Evolutionary conservation across 1,284 basidiomycete species (phyloP).

Genomic region (Moesziomyces sp.): DNA sequence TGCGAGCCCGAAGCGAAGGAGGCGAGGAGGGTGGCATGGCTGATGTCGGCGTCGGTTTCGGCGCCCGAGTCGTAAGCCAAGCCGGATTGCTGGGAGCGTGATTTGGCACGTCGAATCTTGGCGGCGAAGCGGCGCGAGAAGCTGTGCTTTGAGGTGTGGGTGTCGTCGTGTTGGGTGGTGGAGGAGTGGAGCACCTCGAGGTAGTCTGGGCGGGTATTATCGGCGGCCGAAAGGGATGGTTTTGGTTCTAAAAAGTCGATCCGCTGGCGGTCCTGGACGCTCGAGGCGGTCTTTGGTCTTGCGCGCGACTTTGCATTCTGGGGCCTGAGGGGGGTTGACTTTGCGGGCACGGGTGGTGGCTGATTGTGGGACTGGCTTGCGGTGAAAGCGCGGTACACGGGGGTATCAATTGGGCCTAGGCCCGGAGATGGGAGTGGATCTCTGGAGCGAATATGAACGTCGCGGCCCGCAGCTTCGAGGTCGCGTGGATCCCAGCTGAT

Average conservation of each 20-base stretch:
- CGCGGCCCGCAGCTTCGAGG: constrained; percentile 5
- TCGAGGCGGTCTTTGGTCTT: constrained; percentile 3
- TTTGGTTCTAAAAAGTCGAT: not conserved
- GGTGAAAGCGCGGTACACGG: constrained; percentile 16
- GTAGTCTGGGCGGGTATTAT: not conserved
- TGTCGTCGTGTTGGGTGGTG: not conserved
- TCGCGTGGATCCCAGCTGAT: constrained; percentile 22
- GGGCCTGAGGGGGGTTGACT: too few relatives aligned
- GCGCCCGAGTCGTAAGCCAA: not conserved
- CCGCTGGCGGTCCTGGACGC: not conserved
- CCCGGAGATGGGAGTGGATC: not conserved
- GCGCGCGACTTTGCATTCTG: too few relatives aligned
- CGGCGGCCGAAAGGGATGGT: too few relatives aligned
- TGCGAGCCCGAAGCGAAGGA: not conserved
- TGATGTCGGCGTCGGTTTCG: not conserved
- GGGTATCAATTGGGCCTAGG: not conserved
- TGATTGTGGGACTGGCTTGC: not conserved
- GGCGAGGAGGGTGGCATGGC: constrained; percentile 2
- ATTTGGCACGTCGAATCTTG: constrained; percentile 9
- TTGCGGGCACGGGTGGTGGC: too few relatives aligned
- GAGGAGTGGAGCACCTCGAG: constrained; percentile 9
- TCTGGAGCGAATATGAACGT: constrained; percentile 11
- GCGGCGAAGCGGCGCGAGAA: not conserved
- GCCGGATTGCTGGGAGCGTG: constrained; percentile 7
- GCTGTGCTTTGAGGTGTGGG: not conserved